phyloP scores from a whole-genome alignment of 106 monocot genomes.

The Gastrodia elata region DNA sequence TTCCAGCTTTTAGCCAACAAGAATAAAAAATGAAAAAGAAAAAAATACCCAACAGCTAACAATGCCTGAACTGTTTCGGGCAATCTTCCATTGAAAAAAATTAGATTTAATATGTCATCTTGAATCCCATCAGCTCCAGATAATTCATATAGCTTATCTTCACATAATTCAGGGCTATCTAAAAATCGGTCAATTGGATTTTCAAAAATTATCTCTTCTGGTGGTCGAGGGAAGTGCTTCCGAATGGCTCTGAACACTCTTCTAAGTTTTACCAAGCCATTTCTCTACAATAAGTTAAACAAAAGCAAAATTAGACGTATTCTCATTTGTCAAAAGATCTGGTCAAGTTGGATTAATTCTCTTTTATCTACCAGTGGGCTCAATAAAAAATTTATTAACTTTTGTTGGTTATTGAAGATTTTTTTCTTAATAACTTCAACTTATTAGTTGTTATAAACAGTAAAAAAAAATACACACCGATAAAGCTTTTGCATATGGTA shows the following conservation, averaged over 20 bases:
- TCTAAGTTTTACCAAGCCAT: constrained; percentile 87
- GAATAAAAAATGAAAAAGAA: constrained; percentile 4
- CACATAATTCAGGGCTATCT: constrained; percentile 61
- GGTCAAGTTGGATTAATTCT: neutral
- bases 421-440: neutral
- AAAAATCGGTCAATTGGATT: constrained; percentile 68
- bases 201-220: constrained; percentile 55
- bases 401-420: neutral
- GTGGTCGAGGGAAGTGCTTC: constrained; percentile 92
- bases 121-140: constrained; percentile 28
- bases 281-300: constrained; percentile 32
- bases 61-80: constrained; percentile 25
- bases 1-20: neutral
- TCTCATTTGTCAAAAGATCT: neutral
- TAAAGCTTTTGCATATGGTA: constrained; percentile 88
- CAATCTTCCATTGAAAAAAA: constrained; percentile 40
- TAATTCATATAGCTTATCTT: constrained; percentile 61
- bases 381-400: neutral
- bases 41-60: constrained; percentile 33
- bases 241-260: constrained; percentile 86
- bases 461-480: constrained; percentile 43
- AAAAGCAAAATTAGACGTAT: neutral
- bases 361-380: neutral
- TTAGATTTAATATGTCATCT: constrained; percentile 38
- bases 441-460: neutral